Evolutionary conservation across 2,329 filamentous ascomycete genomes (phyloP).

Genomic region (Phyllosticta citribraziliensis): DNA sequence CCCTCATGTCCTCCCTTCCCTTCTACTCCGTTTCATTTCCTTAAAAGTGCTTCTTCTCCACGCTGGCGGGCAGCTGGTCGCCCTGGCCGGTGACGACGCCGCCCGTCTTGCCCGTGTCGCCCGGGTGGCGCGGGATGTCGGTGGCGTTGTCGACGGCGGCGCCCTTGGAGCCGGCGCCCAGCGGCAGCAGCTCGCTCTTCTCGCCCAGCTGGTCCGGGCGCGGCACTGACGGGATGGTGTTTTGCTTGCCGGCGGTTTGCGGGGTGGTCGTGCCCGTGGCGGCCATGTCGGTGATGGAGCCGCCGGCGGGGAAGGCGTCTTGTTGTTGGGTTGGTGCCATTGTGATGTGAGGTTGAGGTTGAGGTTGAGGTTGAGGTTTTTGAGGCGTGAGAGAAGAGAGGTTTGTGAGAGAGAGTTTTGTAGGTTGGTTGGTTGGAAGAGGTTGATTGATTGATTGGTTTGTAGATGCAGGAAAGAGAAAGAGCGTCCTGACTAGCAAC

Average conservation of each 20-base stretch:
- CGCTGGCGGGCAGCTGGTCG: conserved; percentile 20
- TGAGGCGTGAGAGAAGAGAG: not conserved
- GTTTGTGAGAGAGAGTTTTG: not conserved
- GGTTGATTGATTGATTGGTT: not conserved
- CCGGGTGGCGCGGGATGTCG: conserved; percentile 33
- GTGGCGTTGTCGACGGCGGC: conserved; percentile 39
- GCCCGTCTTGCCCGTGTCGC: conserved; percentile 24
- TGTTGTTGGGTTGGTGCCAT: conserved; percentile 17
- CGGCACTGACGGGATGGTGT: conserved; percentile 39
- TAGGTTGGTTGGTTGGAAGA: not conserved
- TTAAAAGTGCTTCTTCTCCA: conserved; percentile 24
- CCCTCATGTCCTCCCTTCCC: no score
- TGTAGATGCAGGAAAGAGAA: not conserved
- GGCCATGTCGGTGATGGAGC: conserved; percentile 29
- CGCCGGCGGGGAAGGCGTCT: conserved; percentile 15
- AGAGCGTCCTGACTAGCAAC: not conserved
- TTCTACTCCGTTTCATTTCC: no score
- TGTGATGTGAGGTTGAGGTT: conserved; percentile 12
- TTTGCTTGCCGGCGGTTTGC: conserved; percentile 36
- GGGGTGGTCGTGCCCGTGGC: conserved; percentile 29
- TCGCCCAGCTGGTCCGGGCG: conserved; percentile 33
- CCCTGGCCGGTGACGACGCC: conserved; percentile 27
- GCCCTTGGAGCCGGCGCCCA: conserved; percentile 25
- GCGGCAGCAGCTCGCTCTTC: conserved; percentile 25
- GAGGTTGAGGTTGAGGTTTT: not conserved